These are phyloP conservation scores for Phialemoniopsis sp. DNA, from an alignment of 2,329 filamentous ascomycete species.

Conservation along the genomic window DNA sequence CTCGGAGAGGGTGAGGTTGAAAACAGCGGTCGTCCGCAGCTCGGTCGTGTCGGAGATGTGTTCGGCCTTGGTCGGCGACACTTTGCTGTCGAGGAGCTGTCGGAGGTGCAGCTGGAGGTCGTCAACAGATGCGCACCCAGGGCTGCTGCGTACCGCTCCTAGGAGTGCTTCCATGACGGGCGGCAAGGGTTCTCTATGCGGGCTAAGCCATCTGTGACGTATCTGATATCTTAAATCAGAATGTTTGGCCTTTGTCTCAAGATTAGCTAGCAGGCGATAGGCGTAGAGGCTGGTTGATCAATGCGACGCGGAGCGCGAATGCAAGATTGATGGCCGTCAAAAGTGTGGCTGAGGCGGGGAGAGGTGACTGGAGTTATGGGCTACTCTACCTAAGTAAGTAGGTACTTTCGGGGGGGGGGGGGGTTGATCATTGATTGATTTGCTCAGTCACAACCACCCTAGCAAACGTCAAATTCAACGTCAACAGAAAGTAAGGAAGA, in stretches of 20 bases:
- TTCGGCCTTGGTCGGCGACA: constrained; percentile 42
- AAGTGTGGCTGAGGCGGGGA: too few species aligned
- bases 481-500: too few species aligned
- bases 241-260: background rate
- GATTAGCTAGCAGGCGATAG: too few species aligned
- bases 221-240: background rate
- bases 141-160: constrained; percentile 12
- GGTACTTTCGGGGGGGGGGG: too few species aligned
- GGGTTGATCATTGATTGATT: too few species aligned
- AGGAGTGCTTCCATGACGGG: constrained; percentile 20
- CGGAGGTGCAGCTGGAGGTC: constrained; percentile 44
- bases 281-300: too few species aligned
- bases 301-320: too few species aligned
- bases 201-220: background rate
- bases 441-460: too few species aligned
- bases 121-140: constrained; percentile 29
- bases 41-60: constrained; percentile 43
- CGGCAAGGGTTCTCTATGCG: background rate
- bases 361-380: too few species aligned
- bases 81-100: constrained; percentile 32
- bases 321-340: too few species aligned
- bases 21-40: constrained; percentile 36
- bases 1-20: constrained; percentile 33
- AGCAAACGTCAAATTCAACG: too few species aligned
- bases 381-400: too few species aligned